Conservation (phyloP, 148 eudicot genomes). For the Talinum fruticosum region DNA sequence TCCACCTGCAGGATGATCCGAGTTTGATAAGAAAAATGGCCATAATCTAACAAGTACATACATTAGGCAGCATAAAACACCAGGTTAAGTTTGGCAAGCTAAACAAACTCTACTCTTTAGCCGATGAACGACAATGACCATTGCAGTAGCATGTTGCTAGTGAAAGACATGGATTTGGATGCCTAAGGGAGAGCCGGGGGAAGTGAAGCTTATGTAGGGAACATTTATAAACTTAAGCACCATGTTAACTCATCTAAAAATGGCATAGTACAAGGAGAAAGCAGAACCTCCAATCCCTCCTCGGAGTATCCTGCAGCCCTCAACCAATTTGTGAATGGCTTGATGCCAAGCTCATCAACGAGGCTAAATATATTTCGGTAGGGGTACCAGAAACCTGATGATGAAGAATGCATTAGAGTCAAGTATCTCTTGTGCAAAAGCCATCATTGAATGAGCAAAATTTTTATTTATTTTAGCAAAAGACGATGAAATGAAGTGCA, state of each 20-base stretch:
- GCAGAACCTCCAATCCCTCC: conserved; percentile 64
- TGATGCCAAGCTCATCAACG: conserved; percentile 56
- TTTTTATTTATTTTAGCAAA: background rate
- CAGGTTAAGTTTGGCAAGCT: too few species aligned
- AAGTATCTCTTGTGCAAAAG: background rate
- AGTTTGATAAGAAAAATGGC: background rate
- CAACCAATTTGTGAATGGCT: conserved; percentile 62
- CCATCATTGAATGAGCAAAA: background rate
- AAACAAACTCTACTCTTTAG: too few species aligned
- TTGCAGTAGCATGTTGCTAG: too few species aligned
- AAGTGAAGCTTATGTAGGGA: background rate
- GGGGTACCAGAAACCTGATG: conserved; percentile 72
- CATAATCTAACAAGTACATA: background rate
- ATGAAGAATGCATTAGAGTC: conserved; percentile 2
- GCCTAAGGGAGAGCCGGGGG: too few species aligned
- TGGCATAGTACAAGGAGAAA: background rate
- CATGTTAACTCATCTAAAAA: background rate
- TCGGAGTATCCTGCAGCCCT: conserved; percentile 57
- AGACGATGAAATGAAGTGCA: background rate
- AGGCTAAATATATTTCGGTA: conserved; percentile 64
- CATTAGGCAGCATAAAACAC: too few species aligned
- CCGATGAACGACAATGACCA: too few species aligned
- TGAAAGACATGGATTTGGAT: too few species aligned
- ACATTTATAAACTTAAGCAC: background rate
- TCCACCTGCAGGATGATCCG: conserved; percentile 47